Conservation (phyloP, 768 basidiomycete species). For the Boletus pseudopeckii region DNA sequence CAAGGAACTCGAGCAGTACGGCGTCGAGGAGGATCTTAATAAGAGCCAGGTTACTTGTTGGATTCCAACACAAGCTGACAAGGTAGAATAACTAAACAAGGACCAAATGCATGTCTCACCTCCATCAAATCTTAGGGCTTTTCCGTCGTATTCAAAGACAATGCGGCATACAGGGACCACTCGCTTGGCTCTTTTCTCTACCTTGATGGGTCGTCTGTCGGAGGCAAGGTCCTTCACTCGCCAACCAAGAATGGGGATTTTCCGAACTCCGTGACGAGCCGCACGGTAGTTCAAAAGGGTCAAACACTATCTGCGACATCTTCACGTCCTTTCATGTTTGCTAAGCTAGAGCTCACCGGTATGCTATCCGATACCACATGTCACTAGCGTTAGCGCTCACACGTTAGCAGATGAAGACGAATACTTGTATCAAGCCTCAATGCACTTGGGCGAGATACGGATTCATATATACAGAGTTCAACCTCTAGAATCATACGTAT, state of each 20-base stretch:
- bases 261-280: background rate
- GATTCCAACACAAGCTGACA: conserved; percentile 25
- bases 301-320: conserved; percentile 14
- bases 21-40: conserved; percentile 16
- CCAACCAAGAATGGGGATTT: background rate
- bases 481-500: accelerated
- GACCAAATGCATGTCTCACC: background rate
- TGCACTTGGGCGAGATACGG: conserved; percentile 22
- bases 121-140: conserved; percentile 17
- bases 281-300: conserved; percentile 1
- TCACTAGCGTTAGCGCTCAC: conserved; percentile 3
- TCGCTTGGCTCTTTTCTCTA: background rate
- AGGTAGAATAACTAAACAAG: conserved; percentile 15
- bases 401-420: conserved; percentile 26
- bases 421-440: conserved; percentile 12
- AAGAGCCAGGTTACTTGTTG: conserved; percentile 26
- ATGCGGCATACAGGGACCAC: conserved; percentile 1
- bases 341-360: conserved; percentile 30
- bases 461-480: conserved; percentile 9
- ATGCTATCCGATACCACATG: background rate
- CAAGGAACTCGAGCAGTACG: conserved; percentile 23
- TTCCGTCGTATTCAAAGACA: conserved; percentile 23
- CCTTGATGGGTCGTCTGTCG: conserved; percentile 19
- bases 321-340: conserved; percentile 23
- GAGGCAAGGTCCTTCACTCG: conserved; percentile 7